Evolutionary conservation across 2,329 filamentous ascomycete species (phyloP).

Genomic region (Colletotrichum spaethianum): DNA sequence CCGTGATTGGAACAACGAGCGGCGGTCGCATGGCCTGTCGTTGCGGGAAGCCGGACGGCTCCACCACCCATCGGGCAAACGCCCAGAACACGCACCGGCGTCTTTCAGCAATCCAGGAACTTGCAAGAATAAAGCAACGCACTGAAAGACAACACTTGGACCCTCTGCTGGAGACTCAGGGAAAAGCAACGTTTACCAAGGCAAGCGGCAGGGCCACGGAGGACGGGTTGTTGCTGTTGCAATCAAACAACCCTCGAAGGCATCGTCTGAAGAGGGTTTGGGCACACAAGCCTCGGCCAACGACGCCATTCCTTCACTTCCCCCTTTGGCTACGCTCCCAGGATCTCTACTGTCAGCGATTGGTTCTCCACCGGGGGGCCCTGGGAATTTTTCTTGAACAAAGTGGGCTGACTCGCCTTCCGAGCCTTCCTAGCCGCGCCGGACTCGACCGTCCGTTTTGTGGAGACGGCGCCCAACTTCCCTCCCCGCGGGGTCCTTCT

Average conservation of each 20-base stretch:
- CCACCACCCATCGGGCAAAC: constrained; percentile 7
- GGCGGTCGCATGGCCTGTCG: not conserved
- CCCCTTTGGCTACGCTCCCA: not conserved
- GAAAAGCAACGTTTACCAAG: not conserved
- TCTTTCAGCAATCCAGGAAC: not conserved
- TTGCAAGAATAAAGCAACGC: not conserved
- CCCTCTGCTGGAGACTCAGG: not conserved
- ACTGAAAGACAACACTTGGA: not conserved
- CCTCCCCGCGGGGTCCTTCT: not conserved
- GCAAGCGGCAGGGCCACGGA: not conserved
- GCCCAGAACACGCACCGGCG: not conserved
- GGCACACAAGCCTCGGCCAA: not conserved
- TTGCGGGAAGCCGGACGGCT: constrained; percentile 10
- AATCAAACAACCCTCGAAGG: not conserved
- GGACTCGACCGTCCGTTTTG: constrained; percentile 9
- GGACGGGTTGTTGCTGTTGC: not conserved
- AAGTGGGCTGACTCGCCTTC: constrained; percentile 24
- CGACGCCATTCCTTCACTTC: not conserved
- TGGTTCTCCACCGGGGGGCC: constrained; percentile 1
- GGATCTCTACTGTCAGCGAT: not conserved
- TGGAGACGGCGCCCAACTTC: not conserved
- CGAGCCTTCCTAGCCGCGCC: constrained; percentile 15
- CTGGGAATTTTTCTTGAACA: not conserved
- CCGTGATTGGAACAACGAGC: not conserved
- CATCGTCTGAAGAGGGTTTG: constrained; percentile 2